Base-by-base conservation (phyloP, 139 green algal species). In the Coelastrella sp. region DNA sequence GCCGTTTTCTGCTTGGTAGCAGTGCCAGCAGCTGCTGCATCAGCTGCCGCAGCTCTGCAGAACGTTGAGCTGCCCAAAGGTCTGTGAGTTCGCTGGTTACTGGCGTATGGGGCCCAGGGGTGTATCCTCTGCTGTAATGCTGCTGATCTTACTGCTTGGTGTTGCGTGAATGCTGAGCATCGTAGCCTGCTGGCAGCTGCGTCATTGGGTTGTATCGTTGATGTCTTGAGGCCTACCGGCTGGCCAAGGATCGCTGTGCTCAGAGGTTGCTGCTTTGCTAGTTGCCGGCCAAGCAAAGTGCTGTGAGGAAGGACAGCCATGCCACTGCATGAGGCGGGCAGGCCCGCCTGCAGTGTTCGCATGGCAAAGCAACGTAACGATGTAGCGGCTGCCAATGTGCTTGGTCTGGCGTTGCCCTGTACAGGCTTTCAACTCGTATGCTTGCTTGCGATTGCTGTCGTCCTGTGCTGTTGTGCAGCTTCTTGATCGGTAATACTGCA, bases 231-330 rank as follows among this genome's bases (percentile, higher is more conserved):
- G 17, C 13, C 19, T 47, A 32, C 16, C 17, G 17, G 79, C 57
- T 85, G 77, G 32, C 58, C 22, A 13, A 5, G 14, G 57, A 76
- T 22, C 16, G 68, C 14, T 76, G 23, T 58, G n/a, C 10, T n/a
- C 14, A 59, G 80, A n/a, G 73, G 80, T n/a, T 86, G 58, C 10
- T 86, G 82, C 76, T 22, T 13, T 74, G 81, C 59, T 60, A 86
- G 22, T 7, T 86, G 81, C 47, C 79, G 79, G 79, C 79, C 58
- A 85, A 64, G 22, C 79, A 85, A 57, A 64, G 16, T 68, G 82
- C 82, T 65, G 65, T 5, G 16, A 54, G 20, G 20, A 20, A 11
- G 10, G 54, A 23, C 19, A 56, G 78, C 54, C 64, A 64, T 17
- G 23, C 17, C 82, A 87, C 74, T 87, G 65, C 82, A 86, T 11